phyloP scores from a whole-genome alignment of 257 asterid genomes.

The Petrea volubilis region DNA sequence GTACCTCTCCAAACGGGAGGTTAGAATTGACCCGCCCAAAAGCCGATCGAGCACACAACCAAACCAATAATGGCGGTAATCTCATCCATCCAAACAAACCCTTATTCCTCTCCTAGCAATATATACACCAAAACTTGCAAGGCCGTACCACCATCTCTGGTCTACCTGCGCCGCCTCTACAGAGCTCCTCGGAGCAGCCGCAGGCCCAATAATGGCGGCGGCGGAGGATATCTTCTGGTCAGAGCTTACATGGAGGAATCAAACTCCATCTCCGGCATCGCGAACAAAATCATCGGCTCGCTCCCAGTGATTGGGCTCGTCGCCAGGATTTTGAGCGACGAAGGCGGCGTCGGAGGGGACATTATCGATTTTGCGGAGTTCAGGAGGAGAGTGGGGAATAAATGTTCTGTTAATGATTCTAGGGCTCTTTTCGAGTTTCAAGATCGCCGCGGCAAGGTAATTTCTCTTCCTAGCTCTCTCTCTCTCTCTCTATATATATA shows the following conservation, averaged over 20 bases:
- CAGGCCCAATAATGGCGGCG: conserved; percentile 38
- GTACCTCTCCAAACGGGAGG: conserved; percentile 45
- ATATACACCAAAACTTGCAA: conserved; percentile 40
- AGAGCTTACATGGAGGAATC: conserved; percentile 86
- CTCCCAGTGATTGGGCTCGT: conserved; percentile 88
- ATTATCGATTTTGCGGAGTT: conserved; percentile 88
- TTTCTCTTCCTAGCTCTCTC: not conserved
- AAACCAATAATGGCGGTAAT: conserved; percentile 56
- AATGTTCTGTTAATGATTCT: conserved; percentile 83
- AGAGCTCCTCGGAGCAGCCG: conserved; percentile 35
- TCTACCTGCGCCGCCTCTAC: conserved; percentile 46
- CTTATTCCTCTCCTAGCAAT: conserved; percentile 36
- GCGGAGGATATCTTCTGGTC: conserved; percentile 28
- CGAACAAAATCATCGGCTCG: conserved; percentile 74
- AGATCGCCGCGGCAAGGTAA: conserved; percentile 87
- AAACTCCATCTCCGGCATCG: conserved; percentile 68
- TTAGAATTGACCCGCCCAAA: conserved; percentile 42
- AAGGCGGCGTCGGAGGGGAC: conserved; percentile 91
- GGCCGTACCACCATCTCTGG: conserved; percentile 49
- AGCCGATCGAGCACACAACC: conserved; percentile 18
- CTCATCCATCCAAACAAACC: conserved; percentile 67
- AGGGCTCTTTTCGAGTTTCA: conserved; percentile 74
- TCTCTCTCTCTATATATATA: too few relatives aligned
- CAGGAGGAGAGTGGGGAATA: conserved; percentile 84
- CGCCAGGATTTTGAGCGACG: conserved; percentile 77